Conservation (phyloP, 805 yeast genomes). For the Torulaspora delbrueckii region DNA sequence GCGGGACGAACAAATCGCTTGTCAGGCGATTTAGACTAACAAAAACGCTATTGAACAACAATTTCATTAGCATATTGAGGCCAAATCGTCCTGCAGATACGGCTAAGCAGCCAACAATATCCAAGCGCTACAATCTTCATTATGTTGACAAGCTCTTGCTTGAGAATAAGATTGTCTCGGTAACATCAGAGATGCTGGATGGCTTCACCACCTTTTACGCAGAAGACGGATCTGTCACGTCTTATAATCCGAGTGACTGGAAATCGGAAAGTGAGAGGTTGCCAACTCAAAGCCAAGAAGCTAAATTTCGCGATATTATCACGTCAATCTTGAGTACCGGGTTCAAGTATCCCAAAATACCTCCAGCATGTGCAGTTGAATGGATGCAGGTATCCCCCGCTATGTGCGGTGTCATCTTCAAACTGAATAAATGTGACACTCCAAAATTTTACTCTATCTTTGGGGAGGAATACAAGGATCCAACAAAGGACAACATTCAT, state of each 20-base stretch:
- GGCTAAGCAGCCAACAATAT: constrained; percentile 12
- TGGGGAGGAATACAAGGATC: constrained; percentile 16
- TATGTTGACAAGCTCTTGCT: constrained; percentile 15
- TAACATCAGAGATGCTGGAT: constrained; percentile 29
- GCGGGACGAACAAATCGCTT: constrained; percentile 23
- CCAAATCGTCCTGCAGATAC: constrained; percentile 2
- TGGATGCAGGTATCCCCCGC: constrained; percentile 35
- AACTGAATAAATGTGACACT: constrained; percentile 13
- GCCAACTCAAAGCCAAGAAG: constrained; percentile 18
- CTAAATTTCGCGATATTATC: constrained; percentile 26
- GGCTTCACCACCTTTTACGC: constrained; percentile 26
- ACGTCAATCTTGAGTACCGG: constrained; percentile 33
- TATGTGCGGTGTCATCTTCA: constrained; percentile 31
- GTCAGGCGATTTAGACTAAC: constrained; percentile 27
- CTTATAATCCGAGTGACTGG: constrained; percentile 29
- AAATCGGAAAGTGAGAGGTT: constrained; percentile 25
- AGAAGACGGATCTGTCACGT: constrained; percentile 22
- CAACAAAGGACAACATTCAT: constrained; percentile 21
- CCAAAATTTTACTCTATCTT: constrained; percentile 24
- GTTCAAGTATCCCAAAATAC: constrained; percentile 24
- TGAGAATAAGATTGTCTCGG: constrained; percentile 17
- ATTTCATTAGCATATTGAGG: constrained; percentile 16
- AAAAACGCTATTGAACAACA: constrained; percentile 20
- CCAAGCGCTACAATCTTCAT: constrained; percentile 18
- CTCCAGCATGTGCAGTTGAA: constrained; percentile 23